Base-by-base conservation (phyloP, 2,329 filamentous ascomycete species). In the Coniochaeta sp. region DNA sequence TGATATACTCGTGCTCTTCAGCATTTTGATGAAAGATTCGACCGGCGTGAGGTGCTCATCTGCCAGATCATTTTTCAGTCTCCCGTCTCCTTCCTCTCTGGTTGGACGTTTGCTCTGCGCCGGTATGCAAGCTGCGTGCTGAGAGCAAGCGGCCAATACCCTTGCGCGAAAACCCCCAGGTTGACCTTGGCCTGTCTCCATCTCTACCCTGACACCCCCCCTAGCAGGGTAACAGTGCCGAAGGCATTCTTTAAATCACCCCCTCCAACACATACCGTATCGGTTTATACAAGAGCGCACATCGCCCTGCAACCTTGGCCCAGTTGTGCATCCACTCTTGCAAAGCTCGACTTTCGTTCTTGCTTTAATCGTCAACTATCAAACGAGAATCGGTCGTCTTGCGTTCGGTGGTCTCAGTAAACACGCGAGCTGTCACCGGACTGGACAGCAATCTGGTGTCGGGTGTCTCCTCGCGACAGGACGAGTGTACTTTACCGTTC, bases 31-130 rank as follows among this genome's bases (percentile, higher is more conserved):
- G 52, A 55, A 31, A 34, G 34, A 26, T 57, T 38, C 34, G 34
- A 24, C 14, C 28, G 33, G 17, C 54, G 47, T 52, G 8, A 31
- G 17, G 47, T 26, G 17, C n/a, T 36, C 14, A 38, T 38, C 68
- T 68, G 69, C 70, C 68, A 73, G 72, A 74, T 74, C 72, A 68
- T 67, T 68, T 69, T 68, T 69, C 65, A 16, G 26, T 28, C 63
- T 66, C 68, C 70, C 68, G 69, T 74, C 77, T 79, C 77, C 78
- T 80, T 79, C 77, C 77, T 77, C 75, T 77, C 73, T 69, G 77
- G 77, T 73, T 73, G 73, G 74, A 73, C 76, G 72, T 74, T 73
- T 73, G 75, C 43, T 43, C 72, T 72, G 68, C 70, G 69, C 67
- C 69, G 70, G 67, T 65, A 67, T 70, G 67, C 67, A 71, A 67